These are phyloP conservation scores for Lagerstroemia speciosa DNA, from an alignment of 345 rosid genomes.

Conservation along the genomic window DNA sequence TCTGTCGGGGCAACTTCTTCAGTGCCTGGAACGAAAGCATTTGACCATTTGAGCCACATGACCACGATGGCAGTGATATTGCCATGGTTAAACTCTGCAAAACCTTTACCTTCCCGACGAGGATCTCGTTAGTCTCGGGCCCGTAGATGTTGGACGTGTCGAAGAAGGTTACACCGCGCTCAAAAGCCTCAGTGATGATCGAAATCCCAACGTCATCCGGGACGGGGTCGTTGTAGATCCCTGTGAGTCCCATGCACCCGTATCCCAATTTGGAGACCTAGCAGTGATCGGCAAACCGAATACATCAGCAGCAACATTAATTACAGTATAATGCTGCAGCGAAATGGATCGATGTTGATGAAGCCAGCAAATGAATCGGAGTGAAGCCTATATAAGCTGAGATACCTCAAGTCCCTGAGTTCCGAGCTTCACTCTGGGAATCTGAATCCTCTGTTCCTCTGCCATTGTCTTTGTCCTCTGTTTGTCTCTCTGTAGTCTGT, in stretches of 20 bases:
- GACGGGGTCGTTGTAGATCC: constrained; percentile 3
- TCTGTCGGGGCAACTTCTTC: constrained; percentile 23
- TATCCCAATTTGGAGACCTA: neutral
- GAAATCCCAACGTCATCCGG: constrained; percentile 10
- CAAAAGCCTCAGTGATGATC: constrained; percentile 3
- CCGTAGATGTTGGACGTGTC: constrained; percentile 1
- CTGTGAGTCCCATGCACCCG: constrained; percentile 13
- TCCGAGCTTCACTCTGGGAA: constrained; percentile 5
- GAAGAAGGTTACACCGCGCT: constrained; percentile 14
- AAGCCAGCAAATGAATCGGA: too few species aligned
- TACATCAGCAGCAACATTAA: neutral
- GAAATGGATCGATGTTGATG: too few species aligned
- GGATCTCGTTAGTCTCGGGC: neutral
- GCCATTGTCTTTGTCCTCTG: neutral
- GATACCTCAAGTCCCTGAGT: neutral
- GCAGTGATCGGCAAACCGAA: neutral
- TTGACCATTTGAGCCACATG: neutral
- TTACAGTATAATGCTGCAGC: neutral
- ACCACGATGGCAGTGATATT: neutral
- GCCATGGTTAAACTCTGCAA: neutral
- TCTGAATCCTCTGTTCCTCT: neutral
- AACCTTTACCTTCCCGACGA: constrained; percentile 8
- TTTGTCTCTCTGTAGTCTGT: neutral
- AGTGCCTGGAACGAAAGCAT: constrained; percentile 12
- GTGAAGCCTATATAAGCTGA: neutral